Conservation (phyloP, 805 yeast genomes). For the Debaryomyces prosopidis region DNA sequence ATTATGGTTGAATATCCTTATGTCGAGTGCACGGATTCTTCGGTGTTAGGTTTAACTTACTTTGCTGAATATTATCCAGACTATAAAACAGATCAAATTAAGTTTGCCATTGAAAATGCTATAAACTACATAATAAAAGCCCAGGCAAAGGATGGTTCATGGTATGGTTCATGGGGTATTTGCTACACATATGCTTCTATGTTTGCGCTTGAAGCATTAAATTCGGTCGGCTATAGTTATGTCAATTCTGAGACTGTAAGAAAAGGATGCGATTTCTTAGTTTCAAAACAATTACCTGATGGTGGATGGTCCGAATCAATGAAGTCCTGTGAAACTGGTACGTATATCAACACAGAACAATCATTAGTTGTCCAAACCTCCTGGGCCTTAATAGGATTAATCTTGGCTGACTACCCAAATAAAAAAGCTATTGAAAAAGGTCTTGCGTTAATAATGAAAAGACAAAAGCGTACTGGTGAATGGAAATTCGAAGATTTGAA, state of each 20-base stretch:
- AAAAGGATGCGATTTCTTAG: conserved; percentile 84
- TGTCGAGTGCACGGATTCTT: conserved; percentile 96
- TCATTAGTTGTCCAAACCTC: conserved; percentile 87
- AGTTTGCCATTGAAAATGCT: conserved; percentile 71
- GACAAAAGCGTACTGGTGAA: conserved; percentile 77
- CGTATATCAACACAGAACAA: conserved; percentile 64
- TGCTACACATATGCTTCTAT: conserved; percentile 94
- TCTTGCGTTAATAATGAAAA: conserved; percentile 55
- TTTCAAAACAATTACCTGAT: conserved; percentile 71
- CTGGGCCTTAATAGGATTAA: conserved; percentile 84
- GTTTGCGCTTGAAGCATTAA: conserved; percentile 95
- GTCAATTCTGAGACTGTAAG: conserved; percentile 59
- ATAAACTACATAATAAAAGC: conserved; percentile 64
- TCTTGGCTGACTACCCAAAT: conserved; percentile 81
- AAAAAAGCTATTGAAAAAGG: conserved; percentile 62
- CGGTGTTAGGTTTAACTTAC: conserved; percentile 83
- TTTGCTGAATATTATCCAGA: conserved; percentile 63
- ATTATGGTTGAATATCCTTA: conserved; percentile 99
- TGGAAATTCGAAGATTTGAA: conserved; percentile 85
- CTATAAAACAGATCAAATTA: conserved; percentile 67
- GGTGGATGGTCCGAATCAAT: conserved; percentile 99
- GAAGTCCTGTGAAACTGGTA: conserved; percentile 81
- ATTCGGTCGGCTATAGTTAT: conserved; percentile 66
- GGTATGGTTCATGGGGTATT: conserved; percentile 99
- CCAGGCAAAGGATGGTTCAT: conserved; percentile 83